Base-by-base conservation (phyloP, 345 rosid genomes). In the Brassica incana region DNA sequence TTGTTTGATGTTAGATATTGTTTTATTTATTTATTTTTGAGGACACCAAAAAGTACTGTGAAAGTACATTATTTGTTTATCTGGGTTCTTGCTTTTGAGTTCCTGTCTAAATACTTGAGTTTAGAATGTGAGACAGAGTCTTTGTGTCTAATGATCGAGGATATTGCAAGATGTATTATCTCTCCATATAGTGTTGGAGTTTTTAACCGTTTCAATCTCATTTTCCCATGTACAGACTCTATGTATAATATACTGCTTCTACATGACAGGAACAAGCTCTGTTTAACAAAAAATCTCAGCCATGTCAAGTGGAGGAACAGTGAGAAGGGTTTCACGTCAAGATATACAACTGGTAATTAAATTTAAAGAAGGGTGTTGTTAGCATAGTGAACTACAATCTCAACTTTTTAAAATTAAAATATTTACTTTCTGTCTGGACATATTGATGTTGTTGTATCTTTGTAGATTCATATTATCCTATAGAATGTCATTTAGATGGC, bases 251-350 rank as follows among this genome's bases (percentile, higher is more conserved):
- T 50, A 52, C 45, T 69, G 60, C 62, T 62, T 69, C 14, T 63
- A 69, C 58, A n/a, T 71, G 35, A 45, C 77, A 81, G 83, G 83
- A 71, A 45, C 30, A 69, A 68, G 36, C 38, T 70, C 71, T 82
- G 68, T n/a, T 68, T 77, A 27, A 20, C 75, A 36, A 35, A 7
- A 18, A 29, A 6, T 40, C 71, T 30, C 29, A 68, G 79, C 69
- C 54, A 94, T 94, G 98, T 90, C 97, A 1, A 92, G 84, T 81
- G 95, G 90, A 83, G 95, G 90, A 83, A 50, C 90, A 5, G 89
- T 79, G 59, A 91, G 92, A 79, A 87, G 95, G 84, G 97, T 94
- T 36, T 92, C 93, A 9, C 92, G 91, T 50, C 88, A 88, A 85
- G 97, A 94, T 81, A 94, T 94, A 75, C 97, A 94, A 83, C 83